Percentiles rank a stretch among this genome's conserved stretches.
Evolutionary conservation across 2,329 filamentous ascomycete species (phyloP).

Genomic region (Aspergillus tubingensis): DNA sequence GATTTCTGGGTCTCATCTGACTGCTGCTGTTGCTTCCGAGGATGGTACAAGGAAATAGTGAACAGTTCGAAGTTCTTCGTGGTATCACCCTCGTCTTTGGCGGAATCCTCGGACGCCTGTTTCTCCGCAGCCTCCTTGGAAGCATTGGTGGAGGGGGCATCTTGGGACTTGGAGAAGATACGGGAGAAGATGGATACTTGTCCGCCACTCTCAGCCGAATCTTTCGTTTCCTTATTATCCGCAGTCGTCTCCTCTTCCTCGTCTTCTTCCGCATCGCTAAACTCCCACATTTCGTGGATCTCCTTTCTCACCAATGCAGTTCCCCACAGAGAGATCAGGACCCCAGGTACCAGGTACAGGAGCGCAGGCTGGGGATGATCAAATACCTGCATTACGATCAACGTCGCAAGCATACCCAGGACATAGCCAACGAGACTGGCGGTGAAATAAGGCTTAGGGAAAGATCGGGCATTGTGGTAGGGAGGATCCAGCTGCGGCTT

Average conservation of each 20-base stretch:
- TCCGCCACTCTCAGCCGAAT: constrained; percentile 30
- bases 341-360: constrained; percentile 86
- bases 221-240: constrained; percentile 35
- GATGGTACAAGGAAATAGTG: constrained; percentile 37
- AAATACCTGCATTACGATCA: constrained; percentile 75
- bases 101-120: constrained; percentile 6
- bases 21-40: constrained; percentile 21
- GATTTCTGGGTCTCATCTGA: background rate
- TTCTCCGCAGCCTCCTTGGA: background rate
- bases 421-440: constrained; percentile 76
- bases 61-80: constrained; percentile 29
- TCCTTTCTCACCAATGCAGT: constrained; percentile 74
- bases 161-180: constrained; percentile 28
- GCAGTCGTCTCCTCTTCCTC: constrained; percentile 21
- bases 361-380: constrained; percentile 86
- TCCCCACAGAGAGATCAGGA: constrained; percentile 72
- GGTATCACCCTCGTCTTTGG: constrained; percentile 10
- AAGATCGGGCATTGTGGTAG: constrained; percentile 51
- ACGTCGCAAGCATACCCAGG: constrained; percentile 72
- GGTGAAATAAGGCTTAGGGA: constrained; percentile 83
- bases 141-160: background rate
- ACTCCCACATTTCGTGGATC: constrained; percentile 73
- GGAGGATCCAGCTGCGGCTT: constrained; percentile 35
- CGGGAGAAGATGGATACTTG: constrained; percentile 29
- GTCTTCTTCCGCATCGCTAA: constrained; percentile 65